Evolutionary conservation across 176 grass and related monocot genomes (phyloP).

Genomic region (Cenchrus fungigraminus): DNA sequence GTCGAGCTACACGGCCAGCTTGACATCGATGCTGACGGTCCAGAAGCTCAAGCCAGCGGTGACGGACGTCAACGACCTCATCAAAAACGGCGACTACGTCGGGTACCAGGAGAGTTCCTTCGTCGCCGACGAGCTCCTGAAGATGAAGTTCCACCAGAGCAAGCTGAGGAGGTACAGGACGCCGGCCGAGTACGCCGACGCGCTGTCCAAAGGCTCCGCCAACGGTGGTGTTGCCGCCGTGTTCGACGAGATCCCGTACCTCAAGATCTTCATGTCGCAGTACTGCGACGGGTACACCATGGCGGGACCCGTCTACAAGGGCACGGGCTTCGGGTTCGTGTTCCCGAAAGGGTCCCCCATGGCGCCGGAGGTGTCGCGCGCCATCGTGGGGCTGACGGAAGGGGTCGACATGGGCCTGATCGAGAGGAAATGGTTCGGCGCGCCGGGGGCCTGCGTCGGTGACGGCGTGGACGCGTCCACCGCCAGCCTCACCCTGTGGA

Average conservation of each 20-base stretch:
- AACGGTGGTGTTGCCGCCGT: conserved; percentile 56
- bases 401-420: conserved; percentile 49
- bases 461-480: conserved; percentile 27
- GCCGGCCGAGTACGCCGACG: conserved; percentile 50
- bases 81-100: conserved; percentile 43
- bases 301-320: conserved; percentile 55
- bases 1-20: conserved; percentile 73
- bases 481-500: conserved; percentile 44
- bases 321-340: conserved; percentile 59
- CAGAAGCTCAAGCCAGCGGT: conserved; percentile 60
- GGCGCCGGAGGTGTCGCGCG: conserved; percentile 55
- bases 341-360: conserved; percentile 63
- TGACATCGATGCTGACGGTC: conserved; percentile 77
- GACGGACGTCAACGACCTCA: conserved; percentile 48
- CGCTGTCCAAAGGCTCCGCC: conserved; percentile 46
- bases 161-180: conserved; percentile 53
- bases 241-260: conserved; percentile 70
- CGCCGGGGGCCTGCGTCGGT: conserved; percentile 18
- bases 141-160: conserved; percentile 16
- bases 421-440: conserved; percentile 59
- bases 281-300: conserved; percentile 47
- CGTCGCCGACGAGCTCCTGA: conserved; percentile 34
- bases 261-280: conserved; percentile 53
- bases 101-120: conserved; percentile 67
- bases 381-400: conserved; percentile 57